Percentiles rank a stretch among this genome's conserved stretches.
These are phyloP conservation scores for Alternaria gansuensis DNA, from an alignment of 2,329 filamentous ascomycete genomes.

Conservation along the genomic window DNA sequence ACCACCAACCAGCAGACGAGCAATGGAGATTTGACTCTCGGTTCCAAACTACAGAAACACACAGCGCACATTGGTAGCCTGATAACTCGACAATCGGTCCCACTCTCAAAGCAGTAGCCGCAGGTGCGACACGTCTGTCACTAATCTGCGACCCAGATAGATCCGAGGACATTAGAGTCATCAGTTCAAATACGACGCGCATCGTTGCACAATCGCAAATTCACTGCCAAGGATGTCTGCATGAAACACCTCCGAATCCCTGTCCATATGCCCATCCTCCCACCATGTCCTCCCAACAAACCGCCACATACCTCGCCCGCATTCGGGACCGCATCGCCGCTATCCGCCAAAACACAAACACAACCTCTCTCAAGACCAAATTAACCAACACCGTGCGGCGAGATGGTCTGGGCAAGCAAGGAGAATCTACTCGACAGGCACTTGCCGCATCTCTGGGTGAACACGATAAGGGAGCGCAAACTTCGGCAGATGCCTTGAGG, in stretches of 20 bases:
- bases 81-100: background rate
- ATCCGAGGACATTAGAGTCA: background rate
- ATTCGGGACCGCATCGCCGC: conserved; percentile 11
- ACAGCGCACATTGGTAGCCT: background rate
- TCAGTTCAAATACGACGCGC: background rate
- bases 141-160: background rate
- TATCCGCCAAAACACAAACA: background rate
- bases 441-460: background rate
- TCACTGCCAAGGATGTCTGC: too few species aligned
- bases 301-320: background rate
- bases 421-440: background rate
- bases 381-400: background rate
- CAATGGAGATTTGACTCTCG: background rate
- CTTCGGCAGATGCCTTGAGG: background rate
- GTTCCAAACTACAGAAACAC: background rate
- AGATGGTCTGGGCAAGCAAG: background rate
- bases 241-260: background rate
- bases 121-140: background rate
- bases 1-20: background rate
- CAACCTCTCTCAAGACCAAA: background rate
- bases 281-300: conserved; percentile 8
- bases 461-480: background rate
- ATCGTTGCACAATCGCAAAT: background rate
- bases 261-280: background rate
- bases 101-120: too few species aligned